Conservation (phyloP, 1,139 yeast genomes). For the Saccharomycopsis hybrid region DNA sequence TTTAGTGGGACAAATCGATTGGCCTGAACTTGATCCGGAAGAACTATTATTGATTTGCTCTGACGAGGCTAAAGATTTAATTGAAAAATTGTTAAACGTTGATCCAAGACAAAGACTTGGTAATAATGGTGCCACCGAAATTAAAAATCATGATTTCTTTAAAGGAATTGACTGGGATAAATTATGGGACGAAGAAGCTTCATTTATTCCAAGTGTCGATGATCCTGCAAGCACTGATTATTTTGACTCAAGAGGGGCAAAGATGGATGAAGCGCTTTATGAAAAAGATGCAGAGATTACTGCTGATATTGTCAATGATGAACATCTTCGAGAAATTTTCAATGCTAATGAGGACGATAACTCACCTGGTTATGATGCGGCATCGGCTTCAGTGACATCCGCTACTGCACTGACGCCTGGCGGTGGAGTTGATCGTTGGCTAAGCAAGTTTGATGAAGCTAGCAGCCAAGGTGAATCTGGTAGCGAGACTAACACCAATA, state of each 20-base stretch:
- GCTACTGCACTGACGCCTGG: background rate
- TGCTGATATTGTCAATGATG: constrained; percentile 17
- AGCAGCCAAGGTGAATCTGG: constrained; percentile 24
- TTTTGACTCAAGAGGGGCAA: constrained; percentile 89
- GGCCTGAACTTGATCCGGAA: constrained; percentile 64
- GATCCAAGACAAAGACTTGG: constrained; percentile 72
- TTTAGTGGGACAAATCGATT: constrained; percentile 62
- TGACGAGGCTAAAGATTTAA: constrained; percentile 67
- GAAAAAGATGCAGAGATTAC: constrained; percentile 10
- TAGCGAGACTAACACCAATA: constrained; percentile 18
- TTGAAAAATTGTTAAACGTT: constrained; percentile 50
- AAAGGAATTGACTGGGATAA: constrained; percentile 66
- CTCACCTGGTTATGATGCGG: constrained; percentile 9
- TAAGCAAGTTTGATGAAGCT: constrained; percentile 1
- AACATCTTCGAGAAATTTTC: constrained; percentile 1
- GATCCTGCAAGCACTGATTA: constrained; percentile 89
- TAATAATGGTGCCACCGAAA: constrained; percentile 67
- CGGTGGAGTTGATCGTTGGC: constrained; percentile 12
- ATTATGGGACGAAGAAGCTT: constrained; percentile 67
- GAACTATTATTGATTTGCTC: constrained; percentile 51
- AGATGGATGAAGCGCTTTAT: constrained; percentile 29
- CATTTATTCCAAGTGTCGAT: constrained; percentile 74
- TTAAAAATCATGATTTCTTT: constrained; percentile 73
- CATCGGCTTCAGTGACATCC: background rate
- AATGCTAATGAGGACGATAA: constrained; percentile 8